A percentile compares a stretch with the other conserved stretches of the same genome.
These are phyloP conservation scores for Calophaca sinica DNA, from an alignment of 306 rosid genomes.

Conservation along the genomic window DNA sequence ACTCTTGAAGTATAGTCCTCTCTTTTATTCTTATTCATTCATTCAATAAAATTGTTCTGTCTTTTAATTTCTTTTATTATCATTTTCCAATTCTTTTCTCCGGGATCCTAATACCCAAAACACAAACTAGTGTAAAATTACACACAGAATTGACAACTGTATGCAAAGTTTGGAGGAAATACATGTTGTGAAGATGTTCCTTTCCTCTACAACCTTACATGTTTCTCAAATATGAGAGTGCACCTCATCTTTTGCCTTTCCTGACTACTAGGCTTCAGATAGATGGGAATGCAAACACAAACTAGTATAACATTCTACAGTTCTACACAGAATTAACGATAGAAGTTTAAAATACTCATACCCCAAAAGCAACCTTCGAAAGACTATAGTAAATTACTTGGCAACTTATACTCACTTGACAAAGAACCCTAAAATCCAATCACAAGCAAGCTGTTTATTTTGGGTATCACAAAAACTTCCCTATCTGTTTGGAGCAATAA, in stretches of 20 bases:
- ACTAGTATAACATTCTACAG: not conserved
- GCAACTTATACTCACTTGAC: not conserved
- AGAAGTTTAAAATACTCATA: conserved; percentile 10
- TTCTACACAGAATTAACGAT: conserved; percentile 2
- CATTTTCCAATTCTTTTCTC: not conserved
- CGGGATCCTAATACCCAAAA: not conserved
- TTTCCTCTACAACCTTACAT: not conserved
- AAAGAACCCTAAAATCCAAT: not conserved
- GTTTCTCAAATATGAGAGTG: not conserved
- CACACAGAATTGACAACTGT: not conserved
- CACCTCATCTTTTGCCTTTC: conserved; percentile 27
- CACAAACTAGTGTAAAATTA: conserved; percentile 12
- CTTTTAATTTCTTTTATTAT: not conserved
- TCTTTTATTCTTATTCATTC: not conserved
- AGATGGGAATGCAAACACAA: conserved; percentile 11
- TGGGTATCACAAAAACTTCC: not conserved
- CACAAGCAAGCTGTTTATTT: no score
- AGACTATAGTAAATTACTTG: conserved; percentile 13
- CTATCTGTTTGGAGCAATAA: conserved; percentile 1
- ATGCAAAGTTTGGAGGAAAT: not conserved
- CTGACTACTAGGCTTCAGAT: not conserved
- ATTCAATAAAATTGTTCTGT: not conserved
- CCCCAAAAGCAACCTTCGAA: conserved; percentile 5
- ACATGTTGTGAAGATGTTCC: conserved; percentile 3
- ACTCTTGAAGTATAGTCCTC: not conserved